Conservation (phyloP, 2,329 filamentous ascomycete genomes). For the Alternaria postmessia region DNA sequence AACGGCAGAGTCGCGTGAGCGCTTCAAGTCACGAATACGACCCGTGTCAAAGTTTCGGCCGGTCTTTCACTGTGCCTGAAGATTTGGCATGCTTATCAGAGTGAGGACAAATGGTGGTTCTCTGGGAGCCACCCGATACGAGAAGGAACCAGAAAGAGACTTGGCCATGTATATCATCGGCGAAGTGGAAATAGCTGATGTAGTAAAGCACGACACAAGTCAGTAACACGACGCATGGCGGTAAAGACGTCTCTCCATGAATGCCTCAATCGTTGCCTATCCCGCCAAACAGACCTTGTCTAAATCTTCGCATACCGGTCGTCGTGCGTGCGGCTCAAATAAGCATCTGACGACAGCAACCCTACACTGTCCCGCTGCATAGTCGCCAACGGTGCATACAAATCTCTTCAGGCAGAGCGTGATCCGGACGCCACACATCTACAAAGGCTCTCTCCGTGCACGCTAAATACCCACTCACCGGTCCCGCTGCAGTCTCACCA, state of each 20-base stretch:
- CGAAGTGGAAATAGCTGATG: neutral
- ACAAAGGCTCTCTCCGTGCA: conserved; percentile 35
- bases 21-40: conserved; percentile 23
- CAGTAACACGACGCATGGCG: neutral
- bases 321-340: conserved; percentile 45
- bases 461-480: conserved; percentile 23
- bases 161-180: conserved; percentile 22
- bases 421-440: conserved; percentile 37
- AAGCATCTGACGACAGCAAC: conserved; percentile 51
- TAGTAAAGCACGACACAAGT: neutral
- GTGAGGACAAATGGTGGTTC: conserved; percentile 27
- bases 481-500: conserved; percentile 31
- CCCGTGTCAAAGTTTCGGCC: conserved; percentile 21
- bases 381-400: conserved; percentile 23
- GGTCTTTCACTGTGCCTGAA: conserved; percentile 16
- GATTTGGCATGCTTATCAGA: conserved; percentile 45
- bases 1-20: conserved; percentile 18
- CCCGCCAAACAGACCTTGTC: conserved; percentile 9
- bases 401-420: conserved; percentile 23
- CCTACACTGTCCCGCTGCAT: conserved; percentile 33
- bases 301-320: conserved; percentile 19
- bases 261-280: neutral
- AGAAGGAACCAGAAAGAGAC: conserved; percentile 21
- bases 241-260: neutral
- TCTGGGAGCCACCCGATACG: conserved; percentile 7